Base-by-base conservation (phyloP, 345 rosid species). In the Heritiera littoralis region DNA sequence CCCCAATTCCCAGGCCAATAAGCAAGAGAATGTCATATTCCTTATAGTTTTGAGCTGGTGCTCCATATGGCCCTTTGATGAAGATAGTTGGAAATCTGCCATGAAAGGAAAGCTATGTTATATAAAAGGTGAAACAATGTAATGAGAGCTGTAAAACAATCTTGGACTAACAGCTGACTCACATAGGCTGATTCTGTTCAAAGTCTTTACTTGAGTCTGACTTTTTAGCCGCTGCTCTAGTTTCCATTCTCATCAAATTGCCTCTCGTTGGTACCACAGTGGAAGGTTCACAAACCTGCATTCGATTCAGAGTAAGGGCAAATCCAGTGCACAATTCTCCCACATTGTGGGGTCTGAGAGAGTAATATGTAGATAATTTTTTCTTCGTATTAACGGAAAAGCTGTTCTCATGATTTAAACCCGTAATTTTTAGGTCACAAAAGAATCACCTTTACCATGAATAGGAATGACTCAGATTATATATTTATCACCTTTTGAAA, bases 31-130 rank as follows among this genome's bases (percentile, higher is more conserved):
- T 89, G 78, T 96, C 99, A 20, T 77, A 96, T 41, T 89, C 89
- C 46, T 83, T 89, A 89, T 90, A 91, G 80, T 86, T 87, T 72
- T 96, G 99, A 67, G 99, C 99, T 5, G 99, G 99, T 9, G 99
- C 99, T 82, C 99, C 98, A 70, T 81, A 94, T 5, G 98, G 98
- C 83, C 99, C 98, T 87, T 89, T 94, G 77, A 94, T 88, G 59
- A 86, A 82, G 68, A 96, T 89, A 56, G 12, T 86, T 10, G 98
- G 99, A 69, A 90, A 92, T n/a, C 98, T 95, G 84, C 45, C 63
- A 77, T 32, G 56, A 70, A n/a, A 54, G 49, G 43, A 23, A 35
- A 48, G 38, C 66, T 59, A 72, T 54, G 17, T 35, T 75, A 23
- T 55, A 56, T 10, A 51, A 23, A 46, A 32, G 60, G 40, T 72